Evolutionary conservation across 2,329 filamentous ascomycete genomes (phyloP).

Genomic region (Raffaelea ambrosiae): DNA sequence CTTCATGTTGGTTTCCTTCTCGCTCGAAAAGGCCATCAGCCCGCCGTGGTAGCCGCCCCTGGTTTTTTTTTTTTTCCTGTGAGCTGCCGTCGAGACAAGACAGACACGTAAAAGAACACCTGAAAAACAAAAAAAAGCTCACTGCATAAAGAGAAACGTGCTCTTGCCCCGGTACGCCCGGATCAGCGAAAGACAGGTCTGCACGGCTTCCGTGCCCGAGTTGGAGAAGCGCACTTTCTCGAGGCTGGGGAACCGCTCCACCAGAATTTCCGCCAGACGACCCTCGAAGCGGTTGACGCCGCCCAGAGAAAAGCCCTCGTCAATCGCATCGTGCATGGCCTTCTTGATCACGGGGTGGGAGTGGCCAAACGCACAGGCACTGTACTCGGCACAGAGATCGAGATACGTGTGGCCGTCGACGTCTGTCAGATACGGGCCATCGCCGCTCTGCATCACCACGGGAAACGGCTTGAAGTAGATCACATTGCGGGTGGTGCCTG

Average conservation of each 20-base stretch:
- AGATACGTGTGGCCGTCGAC: constrained; percentile 21
- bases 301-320: neutral
- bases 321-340: constrained; percentile 3
- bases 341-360: constrained; percentile 1
- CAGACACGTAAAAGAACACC: too few relatives aligned
- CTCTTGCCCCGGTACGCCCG: neutral
- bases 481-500: constrained; percentile 36
- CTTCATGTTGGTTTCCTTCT: constrained; percentile 21
- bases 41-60: constrained; percentile 41
- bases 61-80: too few relatives aligned
- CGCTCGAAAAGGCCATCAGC: constrained; percentile 27
- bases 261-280: constrained; percentile 38
- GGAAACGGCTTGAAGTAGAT: constrained; percentile 28
- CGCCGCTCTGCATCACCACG: constrained; percentile 19
- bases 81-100: too few relatives aligned
- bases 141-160: neutral
- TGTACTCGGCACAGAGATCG: constrained; percentile 34
- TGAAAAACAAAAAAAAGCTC: too few relatives aligned
- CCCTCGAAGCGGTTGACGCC: constrained; percentile 26
- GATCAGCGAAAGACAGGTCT: constrained; percentile 3
- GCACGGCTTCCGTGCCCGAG: constrained; percentile 56
- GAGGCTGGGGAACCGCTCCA: constrained; percentile 37
- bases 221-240: constrained; percentile 54
- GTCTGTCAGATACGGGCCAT: constrained; percentile 19
- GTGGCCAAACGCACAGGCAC: constrained; percentile 53